Conservation (phyloP, 2,329 filamentous ascomycete species). For the Fusarium napiforme region DNA sequence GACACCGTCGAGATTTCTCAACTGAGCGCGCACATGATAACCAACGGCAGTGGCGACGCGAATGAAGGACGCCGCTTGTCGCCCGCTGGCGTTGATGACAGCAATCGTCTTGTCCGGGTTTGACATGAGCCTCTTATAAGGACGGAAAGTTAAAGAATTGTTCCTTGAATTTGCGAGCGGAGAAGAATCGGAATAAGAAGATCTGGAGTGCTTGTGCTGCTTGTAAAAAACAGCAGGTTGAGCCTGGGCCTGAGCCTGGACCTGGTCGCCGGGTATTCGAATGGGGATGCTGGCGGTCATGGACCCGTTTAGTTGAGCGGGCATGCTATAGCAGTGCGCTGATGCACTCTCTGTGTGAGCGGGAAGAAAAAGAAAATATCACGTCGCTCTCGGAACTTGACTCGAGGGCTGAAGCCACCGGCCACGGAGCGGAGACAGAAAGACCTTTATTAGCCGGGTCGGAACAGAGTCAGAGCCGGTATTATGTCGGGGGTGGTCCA, state of each 20-base stretch:
- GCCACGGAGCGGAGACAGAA: constrained; percentile 32
- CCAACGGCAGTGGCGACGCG: constrained; percentile 93
- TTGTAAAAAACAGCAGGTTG: constrained; percentile 48
- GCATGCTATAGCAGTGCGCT: constrained; percentile 49
- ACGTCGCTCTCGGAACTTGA: constrained; percentile 30
- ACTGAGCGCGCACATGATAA: constrained; percentile 91
- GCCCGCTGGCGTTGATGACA: constrained; percentile 94
- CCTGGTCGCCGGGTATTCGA: constrained; percentile 51
- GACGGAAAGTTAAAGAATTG: constrained; percentile 70
- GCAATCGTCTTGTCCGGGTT: constrained; percentile 82
- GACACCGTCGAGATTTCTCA: constrained; percentile 86
- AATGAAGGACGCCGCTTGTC: constrained; percentile 94
- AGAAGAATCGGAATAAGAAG: constrained; percentile 70
- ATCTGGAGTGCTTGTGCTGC: constrained; percentile 70
- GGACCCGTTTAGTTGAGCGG: constrained; percentile 53
- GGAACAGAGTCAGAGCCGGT: constrained; percentile 35
- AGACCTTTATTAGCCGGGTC: constrained; percentile 39
- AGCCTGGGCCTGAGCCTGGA: constrained; percentile 21
- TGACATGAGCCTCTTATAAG: constrained; percentile 68
- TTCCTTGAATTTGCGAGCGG: constrained; percentile 65
- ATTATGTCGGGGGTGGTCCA: constrained; percentile 43
- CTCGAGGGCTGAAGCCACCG: constrained; percentile 31
- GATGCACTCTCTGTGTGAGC: constrained; percentile 36
- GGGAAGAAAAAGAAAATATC: constrained; percentile 32
- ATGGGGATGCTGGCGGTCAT: constrained; percentile 54